These are phyloP conservation scores for Macrotyloma uniflorum DNA, from an alignment of 306 rosid genomes.

Conservation along the genomic window DNA sequence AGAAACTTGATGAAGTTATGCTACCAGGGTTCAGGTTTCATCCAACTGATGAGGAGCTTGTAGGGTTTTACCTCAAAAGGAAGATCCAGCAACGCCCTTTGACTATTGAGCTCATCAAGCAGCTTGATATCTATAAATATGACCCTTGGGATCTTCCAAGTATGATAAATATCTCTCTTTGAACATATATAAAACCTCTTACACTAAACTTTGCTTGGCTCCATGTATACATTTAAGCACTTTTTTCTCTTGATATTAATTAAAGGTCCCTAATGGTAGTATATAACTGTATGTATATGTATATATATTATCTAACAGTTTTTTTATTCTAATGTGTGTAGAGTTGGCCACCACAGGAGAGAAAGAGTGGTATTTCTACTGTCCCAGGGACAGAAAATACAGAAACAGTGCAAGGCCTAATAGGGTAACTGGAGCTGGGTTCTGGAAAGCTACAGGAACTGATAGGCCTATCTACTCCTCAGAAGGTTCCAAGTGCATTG, in stretches of 20 bases:
- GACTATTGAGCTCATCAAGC: slow-evolving; percentile 85
- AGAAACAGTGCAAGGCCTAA: slow-evolving; percentile 95
- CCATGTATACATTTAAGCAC: background rate
- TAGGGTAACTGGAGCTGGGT: slow-evolving; percentile 90
- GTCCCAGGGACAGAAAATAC: slow-evolving; percentile 92
- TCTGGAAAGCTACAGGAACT: slow-evolving; percentile 97
- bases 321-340: slow-evolving; percentile 35
- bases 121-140: slow-evolving; percentile 87
- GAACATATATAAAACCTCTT: slow-evolving; percentile 3
- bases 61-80: slow-evolving; percentile 87
- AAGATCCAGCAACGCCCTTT: slow-evolving; percentile 81
- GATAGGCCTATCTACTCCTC: slow-evolving; percentile 87
- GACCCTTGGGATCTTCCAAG: slow-evolving; percentile 99
- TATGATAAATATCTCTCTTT: slow-evolving; percentile 40
- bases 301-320: background rate
- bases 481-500: slow-evolving; percentile 85
- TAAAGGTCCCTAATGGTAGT: too few species aligned
- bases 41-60: slow-evolving; percentile 97
- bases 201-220: background rate
- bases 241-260: background rate
- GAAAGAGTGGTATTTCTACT: slow-evolving; percentile 93
- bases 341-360: slow-evolving; percentile 83
- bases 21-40: slow-evolving; percentile 97
- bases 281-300: too few species aligned
- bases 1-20: slow-evolving; percentile 75